These are phyloP conservation scores for Emmonsiellopsis sp. DNA, from an alignment of 2,329 filamentous ascomycete species.

Conservation along the genomic window DNA sequence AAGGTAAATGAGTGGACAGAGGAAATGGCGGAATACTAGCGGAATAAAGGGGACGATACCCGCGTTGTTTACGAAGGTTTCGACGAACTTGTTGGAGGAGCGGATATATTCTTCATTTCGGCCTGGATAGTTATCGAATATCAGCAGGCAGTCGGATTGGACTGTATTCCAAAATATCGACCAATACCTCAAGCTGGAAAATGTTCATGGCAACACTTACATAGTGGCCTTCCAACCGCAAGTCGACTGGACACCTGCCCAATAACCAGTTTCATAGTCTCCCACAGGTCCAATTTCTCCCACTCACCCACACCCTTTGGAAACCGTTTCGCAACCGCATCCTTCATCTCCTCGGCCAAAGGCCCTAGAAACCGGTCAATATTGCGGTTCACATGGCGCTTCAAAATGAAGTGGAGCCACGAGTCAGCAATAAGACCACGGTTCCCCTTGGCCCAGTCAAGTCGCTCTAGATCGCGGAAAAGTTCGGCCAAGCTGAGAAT, in stretches of 20 bases:
- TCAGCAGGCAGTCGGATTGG: neutral
- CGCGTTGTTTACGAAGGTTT: conserved; percentile 25
- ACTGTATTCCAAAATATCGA: too few species aligned
- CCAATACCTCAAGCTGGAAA: too few species aligned
- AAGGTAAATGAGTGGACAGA: conserved; percentile 20
- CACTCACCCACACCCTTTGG: conserved; percentile 13
- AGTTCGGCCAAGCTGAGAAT: neutral
- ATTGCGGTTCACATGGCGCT: neutral
- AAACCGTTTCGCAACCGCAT: conserved; percentile 1
- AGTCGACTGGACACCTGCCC: conserved; percentile 19
- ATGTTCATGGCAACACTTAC: conserved; percentile 11
- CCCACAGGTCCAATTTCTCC: conserved; percentile 16
- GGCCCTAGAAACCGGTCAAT: neutral
- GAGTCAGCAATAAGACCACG: neutral
- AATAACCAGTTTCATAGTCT: conserved; percentile 18
- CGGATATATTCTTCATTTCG: conserved; percentile 27
- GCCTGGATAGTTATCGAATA: neutral
- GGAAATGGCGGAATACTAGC: conserved; percentile 21
- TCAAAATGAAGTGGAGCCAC: neutral
- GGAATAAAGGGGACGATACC: conserved; percentile 24
- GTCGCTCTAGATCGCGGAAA: neutral
- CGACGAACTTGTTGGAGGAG: conserved; percentile 19
- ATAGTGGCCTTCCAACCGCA: conserved; percentile 20
- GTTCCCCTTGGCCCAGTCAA: neutral
- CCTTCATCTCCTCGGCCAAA: neutral